Percentiles rank a stretch among this genome's conserved stretches.
Conservation (phyloP, 768 basidiomycete genomes). For the Kwoniella bestiolae region DNA sequence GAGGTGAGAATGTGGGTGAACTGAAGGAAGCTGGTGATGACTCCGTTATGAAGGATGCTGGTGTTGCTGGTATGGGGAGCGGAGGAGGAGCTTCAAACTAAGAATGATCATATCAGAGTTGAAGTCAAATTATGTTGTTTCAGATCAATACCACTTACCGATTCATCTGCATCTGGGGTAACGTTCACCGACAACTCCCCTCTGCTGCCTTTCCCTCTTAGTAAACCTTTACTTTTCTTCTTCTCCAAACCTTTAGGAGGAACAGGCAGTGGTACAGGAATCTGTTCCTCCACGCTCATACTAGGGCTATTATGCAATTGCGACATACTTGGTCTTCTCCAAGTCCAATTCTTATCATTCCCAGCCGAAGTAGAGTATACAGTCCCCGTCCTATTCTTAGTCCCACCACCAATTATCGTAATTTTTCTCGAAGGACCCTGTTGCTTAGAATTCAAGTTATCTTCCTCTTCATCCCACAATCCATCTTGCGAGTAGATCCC, state of each 20-base stretch:
- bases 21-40: conserved; percentile 29
- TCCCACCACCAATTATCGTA: conserved; percentile 6
- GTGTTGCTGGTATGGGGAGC: conserved; percentile 40
- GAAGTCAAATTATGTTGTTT: neutral
- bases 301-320: conserved; percentile 1
- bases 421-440: conserved; percentile 12
- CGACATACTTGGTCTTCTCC: conserved; percentile 23
- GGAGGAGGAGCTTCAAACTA: conserved; percentile 35
- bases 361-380: neutral
- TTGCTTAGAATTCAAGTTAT: neutral
- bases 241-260: conserved; percentile 29
- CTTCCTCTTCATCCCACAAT: conserved; percentile 49
- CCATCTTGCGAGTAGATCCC: conserved; percentile 51
- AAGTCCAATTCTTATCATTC: conserved; percentile 18
- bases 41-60: conserved; percentile 34
- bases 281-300: conserved; percentile 8
- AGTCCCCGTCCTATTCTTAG: conserved; percentile 18
- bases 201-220: conserved; percentile 43
- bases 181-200: conserved; percentile 43
- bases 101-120: neutral
- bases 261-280: neutral
- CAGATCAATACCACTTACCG: conserved; percentile 20
- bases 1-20: conserved; percentile 22
- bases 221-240: conserved; percentile 36
- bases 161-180: conserved; percentile 27